Evolutionary conservation across 176 grass and related monocot species (phyloP).

Genomic region (Avena eriantha): DNA sequence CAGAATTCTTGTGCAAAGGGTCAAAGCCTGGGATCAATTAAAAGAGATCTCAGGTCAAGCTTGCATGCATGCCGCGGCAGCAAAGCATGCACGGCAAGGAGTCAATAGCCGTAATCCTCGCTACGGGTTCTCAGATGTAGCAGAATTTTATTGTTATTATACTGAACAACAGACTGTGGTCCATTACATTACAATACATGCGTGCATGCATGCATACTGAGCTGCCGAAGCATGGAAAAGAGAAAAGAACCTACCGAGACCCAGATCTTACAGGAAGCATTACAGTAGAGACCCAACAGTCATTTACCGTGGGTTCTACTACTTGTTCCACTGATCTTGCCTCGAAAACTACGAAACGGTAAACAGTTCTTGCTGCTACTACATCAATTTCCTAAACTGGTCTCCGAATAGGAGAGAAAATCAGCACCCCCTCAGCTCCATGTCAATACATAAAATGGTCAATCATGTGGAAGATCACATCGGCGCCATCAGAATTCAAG

Average conservation of each 20-base stretch:
- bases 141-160: constrained; percentile 28
- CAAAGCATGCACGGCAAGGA: constrained; percentile 41
- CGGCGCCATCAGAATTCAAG: constrained; percentile 79
- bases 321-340: constrained; percentile 20
- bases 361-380: not conserved
- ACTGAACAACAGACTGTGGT: constrained; percentile 19
- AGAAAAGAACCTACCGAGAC: constrained; percentile 24
- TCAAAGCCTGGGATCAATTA: constrained; percentile 29
- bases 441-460: constrained; percentile 74
- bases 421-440: not conserved
- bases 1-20: not conserved
- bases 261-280: constrained; percentile 19
- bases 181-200: not conserved
- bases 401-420: constrained; percentile 23
- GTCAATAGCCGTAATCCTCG: constrained; percentile 50
- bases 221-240: not conserved
- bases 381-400: not conserved
- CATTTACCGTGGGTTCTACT: not conserved
- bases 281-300: not conserved
- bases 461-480: constrained; percentile 94
- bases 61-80: not conserved
- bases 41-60: constrained; percentile 48
- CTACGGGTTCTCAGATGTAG: constrained; percentile 34
- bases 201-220: constrained; percentile 18
- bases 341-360: not conserved